A percentile compares a stretch with the other conserved stretches of the same genome.
Conservation (phyloP, 345 rosid genomes). For the Heritiera littoralis region DNA sequence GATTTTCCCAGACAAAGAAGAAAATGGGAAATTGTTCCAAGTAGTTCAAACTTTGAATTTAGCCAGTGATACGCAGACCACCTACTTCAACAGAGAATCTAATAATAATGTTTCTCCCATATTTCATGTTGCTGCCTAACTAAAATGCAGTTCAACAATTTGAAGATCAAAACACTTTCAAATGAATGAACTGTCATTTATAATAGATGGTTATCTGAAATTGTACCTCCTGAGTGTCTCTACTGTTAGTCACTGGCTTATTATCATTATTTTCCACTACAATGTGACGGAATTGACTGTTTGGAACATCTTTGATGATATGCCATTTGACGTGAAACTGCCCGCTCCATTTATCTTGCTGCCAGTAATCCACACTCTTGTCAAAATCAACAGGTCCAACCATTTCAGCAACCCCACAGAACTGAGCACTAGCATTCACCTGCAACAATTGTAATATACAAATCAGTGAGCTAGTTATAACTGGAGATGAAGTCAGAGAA, state of each 20-base stretch:
- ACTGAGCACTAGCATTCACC: slow-evolving; percentile 60
- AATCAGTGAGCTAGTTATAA: neutral
- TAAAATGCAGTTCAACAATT: slow-evolving; percentile 4
- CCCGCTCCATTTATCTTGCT: slow-evolving; percentile 55
- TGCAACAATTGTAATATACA: slow-evolving; percentile 34
- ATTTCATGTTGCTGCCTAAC: too few relatives aligned
- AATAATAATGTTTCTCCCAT: neutral
- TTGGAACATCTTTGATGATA: slow-evolving; percentile 86
- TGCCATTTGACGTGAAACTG: slow-evolving; percentile 94
- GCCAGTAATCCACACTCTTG: too few relatives aligned
- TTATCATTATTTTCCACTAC: slow-evolving; percentile 80
- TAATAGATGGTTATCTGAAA: neutral
- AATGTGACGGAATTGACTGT: slow-evolving; percentile 82
- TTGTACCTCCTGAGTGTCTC: slow-evolving; percentile 89
- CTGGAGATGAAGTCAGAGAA: neutral
- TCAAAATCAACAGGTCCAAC: too few relatives aligned
- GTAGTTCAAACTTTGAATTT: neutral
- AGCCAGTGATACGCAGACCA: neutral
- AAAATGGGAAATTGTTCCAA: neutral
- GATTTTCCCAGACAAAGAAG: slow-evolving; percentile 2
- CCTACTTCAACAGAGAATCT: slow-evolving; percentile 4
- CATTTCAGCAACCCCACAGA: too few relatives aligned
- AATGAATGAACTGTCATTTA: neutral
- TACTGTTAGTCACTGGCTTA: slow-evolving; percentile 91
- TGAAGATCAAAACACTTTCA: neutral